Evolutionary conservation across 2,329 filamentous ascomycete genomes (phyloP), one percentile per base, ranked within the genome.

Genomic region (Colletotrichum endophyticum): DNA sequence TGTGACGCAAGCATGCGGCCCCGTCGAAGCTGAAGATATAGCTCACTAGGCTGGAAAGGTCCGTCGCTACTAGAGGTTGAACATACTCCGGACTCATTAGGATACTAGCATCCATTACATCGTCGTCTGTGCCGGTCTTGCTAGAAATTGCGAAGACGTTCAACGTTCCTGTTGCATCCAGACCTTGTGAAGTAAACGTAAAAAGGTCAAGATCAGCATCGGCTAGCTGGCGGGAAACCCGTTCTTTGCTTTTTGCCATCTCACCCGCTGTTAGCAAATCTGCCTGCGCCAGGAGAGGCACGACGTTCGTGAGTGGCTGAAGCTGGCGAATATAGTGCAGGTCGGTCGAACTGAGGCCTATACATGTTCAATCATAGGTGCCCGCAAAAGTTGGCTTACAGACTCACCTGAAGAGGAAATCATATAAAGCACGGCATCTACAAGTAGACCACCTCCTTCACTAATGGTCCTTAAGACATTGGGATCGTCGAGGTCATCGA

Each of bases 11-110:
- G 89, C 95, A 96, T 5, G 94, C 90, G 49, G 96, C 91, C 44
- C 94, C 96, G 62, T 96, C 93, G 6, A 91, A 89, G 62, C 95
- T 93, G 80, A 99, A 96, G 1, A 98, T 87, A 22, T 91, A 91
- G 11, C 92, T 87, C n/a, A 98, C 91, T 2, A 99, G 88, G 11
- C 86, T 84, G 7, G 84, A 81, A 3, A 99, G 90, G 57, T 99
- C 96, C 11, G 95, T 97, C 1, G 91, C 85, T 5, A 95, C 86
- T 6, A 98, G 88, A 1, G 96, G 96, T 77, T 95, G 94, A 16
- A 97, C 88, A 82, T 98, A 99, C 80, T 97, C 95, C 1, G 96
- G 94, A 72, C 93, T 96, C 96, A 99, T 99, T 22, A 99, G 89
- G 0, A 98, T 88, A 81, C 95, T 98, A 22, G 96, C 96, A 83